Conservation (phyloP, 345 rosid genomes). For the Pistacia vera region DNA sequence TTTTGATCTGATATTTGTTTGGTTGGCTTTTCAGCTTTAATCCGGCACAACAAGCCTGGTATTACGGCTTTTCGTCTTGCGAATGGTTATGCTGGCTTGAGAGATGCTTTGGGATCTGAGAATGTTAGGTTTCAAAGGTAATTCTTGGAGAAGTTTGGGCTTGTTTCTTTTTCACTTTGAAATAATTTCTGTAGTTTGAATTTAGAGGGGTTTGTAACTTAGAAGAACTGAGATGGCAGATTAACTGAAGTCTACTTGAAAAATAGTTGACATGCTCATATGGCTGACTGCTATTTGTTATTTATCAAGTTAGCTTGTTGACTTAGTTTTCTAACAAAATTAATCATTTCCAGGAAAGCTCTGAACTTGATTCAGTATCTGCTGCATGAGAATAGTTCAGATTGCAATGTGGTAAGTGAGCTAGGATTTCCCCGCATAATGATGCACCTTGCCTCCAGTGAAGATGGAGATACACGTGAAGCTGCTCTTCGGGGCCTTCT, state of each 20-base stretch:
- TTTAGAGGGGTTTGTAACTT: not conserved
- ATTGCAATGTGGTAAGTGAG: slow-evolving; percentile 58
- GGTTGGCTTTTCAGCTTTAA: slow-evolving; percentile 61
- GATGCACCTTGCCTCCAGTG: slow-evolving; percentile 82
- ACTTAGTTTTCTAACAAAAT: not conserved
- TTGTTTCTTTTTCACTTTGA: not conserved
- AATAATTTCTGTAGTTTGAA: not conserved
- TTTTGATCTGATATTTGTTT: slow-evolving; percentile 21
- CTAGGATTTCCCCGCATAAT: slow-evolving; percentile 79
- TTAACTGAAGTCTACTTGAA: not conserved
- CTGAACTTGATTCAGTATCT: slow-evolving; percentile 87
- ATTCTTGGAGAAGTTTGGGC: not conserved
- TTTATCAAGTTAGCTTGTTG: slow-evolving; percentile 3
- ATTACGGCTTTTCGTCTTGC: slow-evolving; percentile 82
- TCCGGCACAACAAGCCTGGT: slow-evolving; percentile 79
- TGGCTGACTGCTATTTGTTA: not conserved
- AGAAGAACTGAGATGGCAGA: not conserved
- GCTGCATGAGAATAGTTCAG: slow-evolving; percentile 70
- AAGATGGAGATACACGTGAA: slow-evolving; percentile 76
- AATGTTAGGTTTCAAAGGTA: slow-evolving; percentile 84
- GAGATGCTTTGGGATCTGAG: slow-evolving; percentile 75
- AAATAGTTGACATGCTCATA: not conserved
- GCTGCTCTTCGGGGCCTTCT: slow-evolving; percentile 77
- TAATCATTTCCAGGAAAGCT: slow-evolving; percentile 67
- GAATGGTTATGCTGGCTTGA: slow-evolving; percentile 79